Conservation (phyloP, 2,329 filamentous ascomycete species). For the Monilinia fructicola region DNA sequence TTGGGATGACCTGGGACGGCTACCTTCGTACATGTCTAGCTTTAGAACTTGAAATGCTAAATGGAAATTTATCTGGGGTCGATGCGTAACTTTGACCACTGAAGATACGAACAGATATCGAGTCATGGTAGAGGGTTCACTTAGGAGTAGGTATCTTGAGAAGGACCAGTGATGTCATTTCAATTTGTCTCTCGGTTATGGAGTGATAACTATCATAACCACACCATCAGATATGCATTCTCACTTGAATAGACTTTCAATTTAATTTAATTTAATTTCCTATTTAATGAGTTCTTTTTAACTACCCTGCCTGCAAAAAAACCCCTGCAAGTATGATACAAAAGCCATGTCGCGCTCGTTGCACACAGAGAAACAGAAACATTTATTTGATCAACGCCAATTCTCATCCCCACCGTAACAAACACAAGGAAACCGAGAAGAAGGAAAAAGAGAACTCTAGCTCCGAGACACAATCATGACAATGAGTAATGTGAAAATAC, state of each 20-base stretch:
- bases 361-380: conserved; percentile 15
- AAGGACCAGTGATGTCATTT: too few relatives aligned
- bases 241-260: background rate
- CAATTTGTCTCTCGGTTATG: too few relatives aligned
- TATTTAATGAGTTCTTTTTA: conserved; percentile 10
- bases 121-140: too few relatives aligned
- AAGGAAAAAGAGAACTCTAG: conserved; percentile 4
- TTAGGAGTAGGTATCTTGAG: background rate
- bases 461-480: conserved; percentile 5
- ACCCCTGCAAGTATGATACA: conserved; percentile 20
- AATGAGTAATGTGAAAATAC: conserved; percentile 1
- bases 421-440: conserved; percentile 7
- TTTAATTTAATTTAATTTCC: conserved; percentile 2
- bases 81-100: too few relatives aligned
- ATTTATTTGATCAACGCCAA: conserved; percentile 19
- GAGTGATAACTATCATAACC: background rate
- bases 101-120: too few relatives aligned
- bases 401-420: conserved; percentile 15
- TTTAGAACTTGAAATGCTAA: too few relatives aligned
- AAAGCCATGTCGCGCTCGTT: conserved; percentile 18
- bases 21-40: too few relatives aligned
- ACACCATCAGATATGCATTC: background rate
- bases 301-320: conserved; percentile 20
- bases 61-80: too few relatives aligned
- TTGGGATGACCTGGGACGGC: too few relatives aligned